Evolutionary conservation across 345 rosid genomes (phyloP).

Genomic region (Triadica sebifera): DNA sequence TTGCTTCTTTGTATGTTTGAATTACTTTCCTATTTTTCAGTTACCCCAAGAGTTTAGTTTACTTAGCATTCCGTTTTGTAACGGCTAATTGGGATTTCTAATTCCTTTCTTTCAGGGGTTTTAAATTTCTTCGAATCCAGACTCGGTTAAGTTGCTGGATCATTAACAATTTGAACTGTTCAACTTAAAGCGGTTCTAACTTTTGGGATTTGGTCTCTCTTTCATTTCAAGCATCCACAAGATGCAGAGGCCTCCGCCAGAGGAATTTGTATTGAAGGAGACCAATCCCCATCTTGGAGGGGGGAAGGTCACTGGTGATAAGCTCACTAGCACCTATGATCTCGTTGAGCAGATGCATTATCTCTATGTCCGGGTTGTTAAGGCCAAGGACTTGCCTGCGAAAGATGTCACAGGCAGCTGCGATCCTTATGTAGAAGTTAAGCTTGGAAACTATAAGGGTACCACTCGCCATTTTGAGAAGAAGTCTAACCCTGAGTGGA

Average conservation of each 20-base stretch:
- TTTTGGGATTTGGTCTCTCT: conserved; percentile 18
- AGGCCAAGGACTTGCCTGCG: conserved; percentile 80
- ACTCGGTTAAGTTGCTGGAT: not conserved
- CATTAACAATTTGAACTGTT: not conserved
- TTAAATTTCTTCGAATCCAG: conserved; percentile 15
- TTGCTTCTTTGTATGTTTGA: conserved; percentile 19
- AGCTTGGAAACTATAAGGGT: conserved; percentile 88
- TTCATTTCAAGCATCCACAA: conserved; percentile 20
- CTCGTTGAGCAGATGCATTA: conserved; percentile 92
- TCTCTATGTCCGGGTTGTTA: conserved; percentile 83
- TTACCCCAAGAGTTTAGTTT: conserved; percentile 19
- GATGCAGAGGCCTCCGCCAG: conserved; percentile 80
- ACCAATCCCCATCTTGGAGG: conserved; percentile 86
- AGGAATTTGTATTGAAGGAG: conserved; percentile 67
- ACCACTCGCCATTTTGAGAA: conserved; percentile 77
- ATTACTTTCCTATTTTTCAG: conserved; percentile 21
- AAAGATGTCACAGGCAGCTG: conserved; percentile 85
- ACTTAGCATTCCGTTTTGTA: conserved; percentile 11
- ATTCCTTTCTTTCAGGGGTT: conserved; percentile 29
- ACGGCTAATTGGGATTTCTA: conserved; percentile 23
- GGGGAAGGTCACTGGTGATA: conserved; percentile 65
- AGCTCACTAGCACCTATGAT: conserved; percentile 73
- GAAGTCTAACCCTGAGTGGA: conserved; percentile 78
- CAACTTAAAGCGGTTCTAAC: conserved; percentile 8
- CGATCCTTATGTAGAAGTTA: conserved; percentile 96